Evolutionary conservation across 2,329 filamentous ascomycete genomes (phyloP).

Genomic region (Fusarium tjaetaba): DNA sequence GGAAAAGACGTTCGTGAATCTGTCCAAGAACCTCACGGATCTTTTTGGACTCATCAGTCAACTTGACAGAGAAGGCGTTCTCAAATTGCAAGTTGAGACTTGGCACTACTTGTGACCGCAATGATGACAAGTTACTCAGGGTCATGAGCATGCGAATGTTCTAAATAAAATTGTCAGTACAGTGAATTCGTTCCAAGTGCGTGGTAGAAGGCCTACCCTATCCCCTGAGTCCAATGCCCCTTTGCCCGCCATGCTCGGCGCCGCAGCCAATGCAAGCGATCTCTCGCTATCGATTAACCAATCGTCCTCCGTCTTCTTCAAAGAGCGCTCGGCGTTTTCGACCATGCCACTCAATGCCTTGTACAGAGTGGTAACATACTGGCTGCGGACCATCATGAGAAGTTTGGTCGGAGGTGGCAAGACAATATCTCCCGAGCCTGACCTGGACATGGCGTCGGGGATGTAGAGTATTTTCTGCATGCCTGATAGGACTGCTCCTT

Average conservation of each 20-base stretch:
- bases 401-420: conserved; percentile 86
- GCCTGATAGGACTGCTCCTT: conserved; percentile 80
- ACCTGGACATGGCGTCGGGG: conserved; percentile 81
- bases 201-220: conserved; percentile 56
- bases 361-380: conserved; percentile 94
- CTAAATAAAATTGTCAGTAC: conserved; percentile 56
- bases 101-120: conserved; percentile 84
- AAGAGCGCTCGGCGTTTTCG: conserved; percentile 86
- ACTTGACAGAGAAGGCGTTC: conserved; percentile 89
- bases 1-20: conserved; percentile 91
- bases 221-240: conserved; percentile 65
- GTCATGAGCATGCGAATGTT: conserved; percentile 94
- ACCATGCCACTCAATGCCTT: conserved; percentile 96
- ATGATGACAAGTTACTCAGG: conserved; percentile 86
- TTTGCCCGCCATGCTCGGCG: conserved; percentile 53
- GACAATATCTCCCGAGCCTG: conserved; percentile 80
- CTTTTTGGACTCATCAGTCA: conserved; percentile 92
- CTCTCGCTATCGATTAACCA: conserved; percentile 63
- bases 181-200: background rate
- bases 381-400: conserved; percentile 87
- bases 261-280: conserved; percentile 49
- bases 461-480: conserved; percentile 98
- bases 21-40: conserved; percentile 90
- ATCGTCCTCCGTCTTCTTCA: conserved; percentile 71
- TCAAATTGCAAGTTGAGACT: conserved; percentile 93